Evolutionary conservation across 192 early-diverging fungal species (phyloP), one percentile per base, ranked within the genome.

Genomic region (Coemansia sp.): DNA sequence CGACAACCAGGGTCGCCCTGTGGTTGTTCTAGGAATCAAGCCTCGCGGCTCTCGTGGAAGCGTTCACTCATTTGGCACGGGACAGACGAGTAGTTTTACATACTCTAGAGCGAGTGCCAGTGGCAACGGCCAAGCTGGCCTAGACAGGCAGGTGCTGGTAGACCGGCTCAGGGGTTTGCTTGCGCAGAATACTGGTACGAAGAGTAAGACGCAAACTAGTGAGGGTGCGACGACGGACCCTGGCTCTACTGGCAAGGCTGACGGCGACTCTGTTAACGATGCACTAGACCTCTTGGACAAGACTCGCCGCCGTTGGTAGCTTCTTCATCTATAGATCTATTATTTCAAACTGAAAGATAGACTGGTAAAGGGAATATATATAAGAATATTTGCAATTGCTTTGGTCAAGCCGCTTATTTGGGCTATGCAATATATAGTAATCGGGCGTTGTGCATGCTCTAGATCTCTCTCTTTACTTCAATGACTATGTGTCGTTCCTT

Each of bases 1-100:
- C 43, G 81, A 83, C 41, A 51, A 21, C 41, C 72, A 69, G 72
- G 81, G 81, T 15, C 68, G 69, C 12, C 81, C 81, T 11, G 60
- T 65, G 16, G 76, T 83, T 20, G 21, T 58, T 15, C 62, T 82
- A 20, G 67, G 71, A 2, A 24, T 60, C 11, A 44, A 58, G 24
- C 79, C 79, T 52, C 71, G 43, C 12, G 75, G 75, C 39, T 7
- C 64, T 20, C 67, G 71, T 35, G 75, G 72, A 16, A 23, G 67
- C 4, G 0, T 46, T 18, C 15, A 30, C n/a, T 14, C 24, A 7
- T 63, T 64, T 46, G 67, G 61, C 24, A 51, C 48, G 21, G 20
- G 41, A 33, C 15, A 52, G 45, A 56, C 20, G 56, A 64, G 75
- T n/a, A 44, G 41, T 23, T 73, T 72, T 38, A 41, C 49, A 3